Percentiles rank a stretch among this genome's conserved stretches.
Evolutionary conservation across 192 early-diverging fungal genomes (phyloP).

Genomic region (Podila verticillata): DNA sequence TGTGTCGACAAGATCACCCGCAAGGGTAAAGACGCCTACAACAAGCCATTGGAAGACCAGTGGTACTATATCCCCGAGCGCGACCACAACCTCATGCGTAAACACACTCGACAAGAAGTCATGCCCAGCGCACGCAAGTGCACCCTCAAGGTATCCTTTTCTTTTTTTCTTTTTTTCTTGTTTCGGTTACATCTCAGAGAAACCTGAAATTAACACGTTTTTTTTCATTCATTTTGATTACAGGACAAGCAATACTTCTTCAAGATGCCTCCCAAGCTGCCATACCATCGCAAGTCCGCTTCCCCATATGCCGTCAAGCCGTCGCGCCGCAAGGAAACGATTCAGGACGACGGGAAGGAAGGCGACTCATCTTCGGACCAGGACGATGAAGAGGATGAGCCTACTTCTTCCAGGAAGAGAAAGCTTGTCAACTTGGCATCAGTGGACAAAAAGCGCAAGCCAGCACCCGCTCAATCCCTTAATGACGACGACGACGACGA

Average conservation of each 20-base stretch:
- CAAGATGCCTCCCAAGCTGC: constrained; percentile 66
- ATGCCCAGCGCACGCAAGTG: constrained; percentile 64
- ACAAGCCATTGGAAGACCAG: constrained; percentile 60
- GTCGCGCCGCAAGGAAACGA: constrained; percentile 31
- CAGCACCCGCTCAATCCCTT: not conserved
- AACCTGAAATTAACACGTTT: not conserved
- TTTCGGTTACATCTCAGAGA: not conserved
- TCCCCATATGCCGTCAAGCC: constrained; percentile 49
- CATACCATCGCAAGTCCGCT: constrained; percentile 54
- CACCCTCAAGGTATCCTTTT: constrained; percentile 55
- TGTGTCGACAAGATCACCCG: constrained; percentile 64
- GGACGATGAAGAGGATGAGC: constrained; percentile 25
- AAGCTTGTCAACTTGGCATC: constrained; percentile 13
- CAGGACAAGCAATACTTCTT: constrained; percentile 62
- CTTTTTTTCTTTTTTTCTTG: not conserved
- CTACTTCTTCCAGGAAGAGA: constrained; percentile 13
- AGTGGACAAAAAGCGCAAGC: constrained; percentile 41
- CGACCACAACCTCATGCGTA: constrained; percentile 64
- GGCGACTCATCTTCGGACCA: constrained; percentile 25
- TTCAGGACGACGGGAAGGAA: constrained; percentile 8
- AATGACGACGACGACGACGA: constrained; percentile 32
- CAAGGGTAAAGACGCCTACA: constrained; percentile 65
- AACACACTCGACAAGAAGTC: constrained; percentile 58
- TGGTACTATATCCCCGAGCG: constrained; percentile 64
- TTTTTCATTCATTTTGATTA: not conserved